These are phyloP conservation scores for Arthrobotrys sphaeroides DNA, from an alignment of 2,329 filamentous ascomycete genomes.

Conservation along the genomic window DNA sequence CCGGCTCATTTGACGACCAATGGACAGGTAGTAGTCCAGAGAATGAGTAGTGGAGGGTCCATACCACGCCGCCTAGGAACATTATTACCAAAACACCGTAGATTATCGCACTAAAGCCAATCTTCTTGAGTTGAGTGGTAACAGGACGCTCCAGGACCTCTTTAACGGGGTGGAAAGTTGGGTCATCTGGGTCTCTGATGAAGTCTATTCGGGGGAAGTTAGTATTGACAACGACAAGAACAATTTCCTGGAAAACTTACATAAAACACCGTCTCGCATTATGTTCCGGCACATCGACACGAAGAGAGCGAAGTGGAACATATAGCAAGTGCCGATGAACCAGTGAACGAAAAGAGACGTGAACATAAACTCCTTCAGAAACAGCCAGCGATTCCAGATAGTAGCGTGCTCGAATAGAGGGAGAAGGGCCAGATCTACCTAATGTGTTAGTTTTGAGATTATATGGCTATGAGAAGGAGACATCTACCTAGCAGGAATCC, in stretches of 20 bases:
- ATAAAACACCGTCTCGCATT: conserved; percentile 91
- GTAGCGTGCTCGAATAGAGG: conserved; percentile 87
- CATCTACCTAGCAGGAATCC: conserved; percentile 74
- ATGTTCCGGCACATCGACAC: conserved; percentile 99
- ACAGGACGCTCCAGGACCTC: conserved; percentile 95
- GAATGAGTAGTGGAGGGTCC: conserved; percentile 78
- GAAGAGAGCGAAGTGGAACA: conserved; percentile 99
- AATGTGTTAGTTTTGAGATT: conserved; percentile 15
- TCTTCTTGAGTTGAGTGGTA: conserved; percentile 91
- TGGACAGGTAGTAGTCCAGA: conserved; percentile 84
- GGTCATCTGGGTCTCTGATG: conserved; percentile 96
- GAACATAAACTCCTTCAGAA: conserved; percentile 79
- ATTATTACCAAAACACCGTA: conserved; percentile 93
- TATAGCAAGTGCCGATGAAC: conserved; percentile 98
- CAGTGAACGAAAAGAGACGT: conserved; percentile 97
- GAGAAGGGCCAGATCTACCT: conserved; percentile 78
- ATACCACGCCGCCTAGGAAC: conserved; percentile 93
- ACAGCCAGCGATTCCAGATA: conserved; percentile 78
- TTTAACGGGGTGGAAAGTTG: conserved; percentile 95
- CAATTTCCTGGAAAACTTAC: conserved; percentile 65
- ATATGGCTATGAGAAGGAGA: neutral
- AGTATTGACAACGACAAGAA: conserved; percentile 56
- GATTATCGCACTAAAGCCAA: conserved; percentile 92
- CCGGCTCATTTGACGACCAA: conserved; percentile 90
- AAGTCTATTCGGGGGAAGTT: conserved; percentile 71